Base-by-base conservation (phyloP, 345 rosid species). In the Capsella bursapastoris region DNA sequence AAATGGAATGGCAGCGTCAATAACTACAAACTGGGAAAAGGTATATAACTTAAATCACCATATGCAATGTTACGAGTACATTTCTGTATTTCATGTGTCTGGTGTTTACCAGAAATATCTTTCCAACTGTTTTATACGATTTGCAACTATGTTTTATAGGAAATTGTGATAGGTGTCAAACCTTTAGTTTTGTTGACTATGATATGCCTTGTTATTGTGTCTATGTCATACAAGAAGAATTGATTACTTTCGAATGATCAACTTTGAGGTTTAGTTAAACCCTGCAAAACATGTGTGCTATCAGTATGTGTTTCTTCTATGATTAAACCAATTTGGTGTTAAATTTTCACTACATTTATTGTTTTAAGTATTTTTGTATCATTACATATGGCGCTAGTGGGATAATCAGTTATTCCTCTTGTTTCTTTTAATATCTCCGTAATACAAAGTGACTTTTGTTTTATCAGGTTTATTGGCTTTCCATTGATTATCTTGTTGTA, bases 391-490 rank as follows among this genome's bases (percentile, higher is more conserved):
- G 40, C 41, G 14, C 50, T 56, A 56, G 57, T 66, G 41, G 44
- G 18, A 40, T 75, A 61, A 32, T 27, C 56, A 40, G 57, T 56
- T 32, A 51, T 59, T 50, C 25, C 32, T 58, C 56, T 75, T 59
- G 56, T 75, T 50, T 60, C 28, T 25, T 44, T 44, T 22, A 15
- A 56, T 15, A n/a, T 37, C 35, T 37, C 60, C 61, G 31, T 57
- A 41, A 74, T 66, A 49, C 15, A 28, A 41, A 38, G 28, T 49
- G 52, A 50, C 68, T 64, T 76, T 63, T 63, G 60, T 57, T 79
- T 22, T 70, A 14, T 73, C 89, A 93, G 98, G 97, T 89, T 51
- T 93, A 88, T 82, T 93, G 98, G 98, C 86, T 93, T 79, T 79
- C 85, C 57, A 78, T 91, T 78, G 91, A 91, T 84, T 93, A 93